Conservation (phyloP, 495 filamentous ascomycete species). For the Daldinia vernicosa region DNA sequence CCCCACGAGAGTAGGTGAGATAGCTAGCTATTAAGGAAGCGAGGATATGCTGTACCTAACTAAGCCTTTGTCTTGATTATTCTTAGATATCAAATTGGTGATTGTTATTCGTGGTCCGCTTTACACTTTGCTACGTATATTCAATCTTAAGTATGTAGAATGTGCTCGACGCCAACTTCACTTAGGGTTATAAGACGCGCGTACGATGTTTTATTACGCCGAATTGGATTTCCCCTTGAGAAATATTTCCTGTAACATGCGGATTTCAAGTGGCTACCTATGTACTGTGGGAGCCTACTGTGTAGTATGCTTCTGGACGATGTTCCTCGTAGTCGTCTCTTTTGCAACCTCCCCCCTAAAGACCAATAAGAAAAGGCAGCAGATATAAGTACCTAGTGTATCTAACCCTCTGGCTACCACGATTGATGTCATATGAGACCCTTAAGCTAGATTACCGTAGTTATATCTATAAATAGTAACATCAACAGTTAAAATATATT, state of each 20-base stretch:
- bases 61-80: background rate
- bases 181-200: background rate
- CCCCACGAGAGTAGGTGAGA: background rate
- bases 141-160: background rate
- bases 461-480: background rate
- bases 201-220: background rate
- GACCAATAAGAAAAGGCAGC: background rate
- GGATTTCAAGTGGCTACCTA: background rate
- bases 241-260: background rate
- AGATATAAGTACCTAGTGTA: background rate
- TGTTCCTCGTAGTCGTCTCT: background rate
- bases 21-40: background rate
- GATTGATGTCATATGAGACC: background rate
- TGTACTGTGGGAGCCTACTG: background rate
- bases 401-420: background rate
- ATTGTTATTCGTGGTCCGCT: background rate
- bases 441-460: background rate
- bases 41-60: background rate
- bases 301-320: background rate
- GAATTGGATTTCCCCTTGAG: background rate
- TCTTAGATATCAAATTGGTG: background rate
- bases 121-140: background rate
- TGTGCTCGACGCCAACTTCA: background rate
- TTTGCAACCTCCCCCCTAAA: background rate
- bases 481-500: background rate